Percentiles rank a stretch among this genome's conserved stretches.
Evolutionary conservation across 257 asterid species (phyloP).

Genomic region (Osmanthus fragrans): DNA sequence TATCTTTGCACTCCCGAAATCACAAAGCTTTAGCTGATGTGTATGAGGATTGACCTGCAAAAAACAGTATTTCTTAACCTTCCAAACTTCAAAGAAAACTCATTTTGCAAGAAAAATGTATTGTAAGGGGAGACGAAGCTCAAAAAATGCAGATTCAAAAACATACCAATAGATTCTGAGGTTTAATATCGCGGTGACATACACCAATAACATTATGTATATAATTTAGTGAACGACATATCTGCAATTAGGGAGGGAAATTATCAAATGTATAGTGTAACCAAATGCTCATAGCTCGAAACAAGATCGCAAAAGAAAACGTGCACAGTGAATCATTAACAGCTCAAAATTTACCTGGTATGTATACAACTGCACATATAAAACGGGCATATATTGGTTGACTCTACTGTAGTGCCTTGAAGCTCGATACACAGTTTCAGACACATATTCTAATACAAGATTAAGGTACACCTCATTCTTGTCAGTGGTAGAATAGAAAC

Average conservation of each 20-base stretch:
- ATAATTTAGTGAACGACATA: slow-evolving; percentile 79
- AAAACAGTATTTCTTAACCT: not conserved
- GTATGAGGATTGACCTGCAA: slow-evolving; percentile 84
- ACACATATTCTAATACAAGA: slow-evolving; percentile 55
- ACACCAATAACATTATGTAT: slow-evolving; percentile 73
- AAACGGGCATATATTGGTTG: slow-evolving; percentile 48
- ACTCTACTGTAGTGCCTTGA: slow-evolving; percentile 46
- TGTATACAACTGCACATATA: slow-evolving; percentile 50
- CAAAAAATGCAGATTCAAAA: not conserved
- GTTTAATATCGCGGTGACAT: slow-evolving; percentile 96
- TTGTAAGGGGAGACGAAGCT: not conserved
- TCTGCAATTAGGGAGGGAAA: slow-evolving; percentile 43
- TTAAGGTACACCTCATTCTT: slow-evolving; percentile 63
- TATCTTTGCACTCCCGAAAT: slow-evolving; percentile 97
- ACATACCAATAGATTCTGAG: slow-evolving; percentile 88
- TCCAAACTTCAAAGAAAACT: not conserved
- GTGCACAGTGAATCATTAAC: not conserved
- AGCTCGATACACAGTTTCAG: slow-evolving; percentile 53
- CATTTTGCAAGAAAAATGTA: not conserved
- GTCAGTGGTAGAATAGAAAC: slow-evolving; percentile 56
- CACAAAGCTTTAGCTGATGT: slow-evolving; percentile 88
- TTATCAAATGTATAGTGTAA: slow-evolving; percentile 1
- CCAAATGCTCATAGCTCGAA: not conserved
- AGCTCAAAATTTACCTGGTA: slow-evolving; percentile 40
- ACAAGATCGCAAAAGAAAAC: not conserved